Conservation (phyloP, 352 stramenopile genomes). For the Phytophthora quininea region DNA sequence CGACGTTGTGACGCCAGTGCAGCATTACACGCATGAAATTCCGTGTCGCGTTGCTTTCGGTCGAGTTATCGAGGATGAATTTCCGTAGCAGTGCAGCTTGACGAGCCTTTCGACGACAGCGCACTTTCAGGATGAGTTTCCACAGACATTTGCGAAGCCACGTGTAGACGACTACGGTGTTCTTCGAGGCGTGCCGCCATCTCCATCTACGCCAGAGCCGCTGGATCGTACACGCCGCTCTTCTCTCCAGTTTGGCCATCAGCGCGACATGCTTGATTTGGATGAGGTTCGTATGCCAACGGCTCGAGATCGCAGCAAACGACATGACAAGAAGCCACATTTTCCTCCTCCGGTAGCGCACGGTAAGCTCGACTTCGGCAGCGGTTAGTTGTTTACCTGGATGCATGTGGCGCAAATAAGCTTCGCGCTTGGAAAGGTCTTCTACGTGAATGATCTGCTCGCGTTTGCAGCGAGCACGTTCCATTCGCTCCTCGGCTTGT, state of each 20-base stretch:
- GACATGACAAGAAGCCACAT: slow-evolving; percentile 57
- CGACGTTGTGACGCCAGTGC: slow-evolving; percentile 76
- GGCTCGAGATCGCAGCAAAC: slow-evolving; percentile 43
- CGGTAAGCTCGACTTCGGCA: slow-evolving; percentile 39
- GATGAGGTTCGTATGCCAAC: slow-evolving; percentile 42
- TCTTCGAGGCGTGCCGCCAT: slow-evolving; percentile 61
- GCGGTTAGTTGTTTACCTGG: slow-evolving; percentile 25
- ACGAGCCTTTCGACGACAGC: slow-evolving; percentile 41
- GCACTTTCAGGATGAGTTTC: slow-evolving; percentile 67
- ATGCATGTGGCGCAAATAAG: slow-evolving; percentile 44
- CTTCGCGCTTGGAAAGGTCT: slow-evolving; percentile 40
- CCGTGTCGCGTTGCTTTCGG: slow-evolving; percentile 58
- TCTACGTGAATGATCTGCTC: slow-evolving; percentile 51
- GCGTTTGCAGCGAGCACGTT: slow-evolving; percentile 47
- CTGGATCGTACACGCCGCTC: slow-evolving; percentile 62
- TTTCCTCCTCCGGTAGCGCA: slow-evolving; percentile 45
- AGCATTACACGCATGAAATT: slow-evolving; percentile 84
- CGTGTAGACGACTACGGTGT: slow-evolving; percentile 67
- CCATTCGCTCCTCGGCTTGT: slow-evolving; percentile 56
- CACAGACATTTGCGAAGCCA: slow-evolving; percentile 78
- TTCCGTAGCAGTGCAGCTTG: slow-evolving; percentile 47
- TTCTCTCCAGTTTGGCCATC: slow-evolving; percentile 40
- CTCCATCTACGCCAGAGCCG: slow-evolving; percentile 66
- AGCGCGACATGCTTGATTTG: slow-evolving; percentile 40
- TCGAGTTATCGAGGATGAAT: slow-evolving; percentile 67